phyloP scores from a whole-genome alignment of 2,329 filamentous ascomycete genomes.

The Zasmidium citrigriseum region DNA sequence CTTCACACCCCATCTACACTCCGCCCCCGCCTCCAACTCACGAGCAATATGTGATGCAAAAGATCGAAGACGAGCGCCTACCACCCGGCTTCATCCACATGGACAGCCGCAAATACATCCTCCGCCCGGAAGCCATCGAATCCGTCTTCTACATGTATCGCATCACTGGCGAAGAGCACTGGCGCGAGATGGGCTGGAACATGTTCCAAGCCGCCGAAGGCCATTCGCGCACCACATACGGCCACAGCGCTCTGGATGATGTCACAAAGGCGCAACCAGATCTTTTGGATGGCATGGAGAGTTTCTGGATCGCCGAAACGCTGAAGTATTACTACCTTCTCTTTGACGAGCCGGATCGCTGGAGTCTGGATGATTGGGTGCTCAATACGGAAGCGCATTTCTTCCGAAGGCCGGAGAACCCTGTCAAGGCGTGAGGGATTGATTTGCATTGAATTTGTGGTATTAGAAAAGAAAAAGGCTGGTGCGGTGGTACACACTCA shows the following conservation, averaged over 20 bases:
- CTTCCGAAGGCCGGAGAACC: slow-evolving; percentile 32
- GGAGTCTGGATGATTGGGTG: slow-evolving; percentile 69
- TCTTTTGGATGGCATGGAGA: slow-evolving; percentile 71
- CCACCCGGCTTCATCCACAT: slow-evolving; percentile 44
- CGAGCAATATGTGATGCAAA: slow-evolving; percentile 33
- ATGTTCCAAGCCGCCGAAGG: slow-evolving; percentile 77
- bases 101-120: slow-evolving; percentile 40
- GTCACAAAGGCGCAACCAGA: slow-evolving; percentile 50
- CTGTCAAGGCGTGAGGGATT: background rate
- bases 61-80: slow-evolving; percentile 42
- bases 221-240: slow-evolving; percentile 65
- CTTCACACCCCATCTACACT: slow-evolving; percentile 22
- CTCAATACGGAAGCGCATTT: slow-evolving; percentile 61
- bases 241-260: slow-evolving; percentile 69
- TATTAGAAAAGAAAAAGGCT: too few species aligned
- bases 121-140: slow-evolving; percentile 77
- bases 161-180: slow-evolving; percentile 74
- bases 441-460: too few species aligned
- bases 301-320: slow-evolving; percentile 85
- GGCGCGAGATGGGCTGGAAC: slow-evolving; percentile 80
- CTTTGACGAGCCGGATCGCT: slow-evolving; percentile 67
- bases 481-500: too few species aligned
- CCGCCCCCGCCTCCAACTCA: slow-evolving; percentile 31
- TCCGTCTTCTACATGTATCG: slow-evolving; percentile 89
- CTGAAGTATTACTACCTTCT: slow-evolving; percentile 90